Conservation (phyloP, 371 early-diverging fungal species). For the Syncephalastrum racemosum region DNA sequence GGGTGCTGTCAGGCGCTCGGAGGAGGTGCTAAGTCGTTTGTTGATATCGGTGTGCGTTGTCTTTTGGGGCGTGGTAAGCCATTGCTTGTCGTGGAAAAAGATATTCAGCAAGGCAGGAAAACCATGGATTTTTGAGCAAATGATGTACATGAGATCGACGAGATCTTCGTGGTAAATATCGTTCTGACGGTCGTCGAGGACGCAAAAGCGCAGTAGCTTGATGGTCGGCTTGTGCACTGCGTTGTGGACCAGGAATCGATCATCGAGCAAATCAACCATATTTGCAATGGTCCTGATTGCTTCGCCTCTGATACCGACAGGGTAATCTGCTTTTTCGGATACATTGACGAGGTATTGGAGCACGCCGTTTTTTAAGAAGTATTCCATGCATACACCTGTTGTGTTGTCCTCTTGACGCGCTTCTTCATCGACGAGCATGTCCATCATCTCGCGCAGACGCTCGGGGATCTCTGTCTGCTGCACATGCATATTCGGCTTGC, state of each 20-base stretch:
- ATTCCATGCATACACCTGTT: conserved; percentile 86
- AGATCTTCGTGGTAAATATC: conserved; percentile 74
- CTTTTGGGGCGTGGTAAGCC: conserved; percentile 59
- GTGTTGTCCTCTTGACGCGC: conserved; percentile 56
- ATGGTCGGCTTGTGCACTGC: conserved; percentile 82
- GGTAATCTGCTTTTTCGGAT: conserved; percentile 70
- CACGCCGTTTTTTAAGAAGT: conserved; percentile 76
- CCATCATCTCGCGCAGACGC: conserved; percentile 74
- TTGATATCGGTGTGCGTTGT: conserved; percentile 7
- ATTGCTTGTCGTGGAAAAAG: conserved; percentile 77
- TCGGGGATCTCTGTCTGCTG: conserved; percentile 73
- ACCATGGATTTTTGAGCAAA: conserved; percentile 85
- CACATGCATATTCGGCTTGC: conserved; percentile 49
- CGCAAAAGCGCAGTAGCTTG: conserved; percentile 65
- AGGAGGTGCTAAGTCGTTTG: neutral
- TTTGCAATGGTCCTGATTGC: conserved; percentile 70
- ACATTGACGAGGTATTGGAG: conserved; percentile 72
- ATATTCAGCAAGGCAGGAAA: conserved; percentile 79
- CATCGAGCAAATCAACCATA: conserved; percentile 79
- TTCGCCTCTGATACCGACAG: conserved; percentile 78
- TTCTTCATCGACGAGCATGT: conserved; percentile 84
- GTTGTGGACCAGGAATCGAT: conserved; percentile 80
- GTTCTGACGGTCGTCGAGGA: conserved; percentile 44
- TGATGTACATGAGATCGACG: conserved; percentile 78
- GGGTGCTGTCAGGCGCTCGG: conserved; percentile 9